Conservation (phyloP, 352 stramenopile species). For the Peronospora farinosa region DNA sequence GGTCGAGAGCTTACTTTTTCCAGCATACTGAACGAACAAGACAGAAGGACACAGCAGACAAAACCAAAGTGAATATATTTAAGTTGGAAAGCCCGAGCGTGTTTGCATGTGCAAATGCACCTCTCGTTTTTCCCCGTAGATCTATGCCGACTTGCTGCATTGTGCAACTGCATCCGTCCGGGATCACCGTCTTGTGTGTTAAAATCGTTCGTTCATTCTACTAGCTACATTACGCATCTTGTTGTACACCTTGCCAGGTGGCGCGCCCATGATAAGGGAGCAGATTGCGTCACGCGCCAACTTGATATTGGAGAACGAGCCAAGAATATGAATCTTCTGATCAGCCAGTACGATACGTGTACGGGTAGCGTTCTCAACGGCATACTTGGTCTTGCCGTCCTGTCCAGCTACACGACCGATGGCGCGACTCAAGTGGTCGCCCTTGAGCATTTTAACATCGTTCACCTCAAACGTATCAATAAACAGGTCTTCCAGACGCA, state of each 20-base stretch:
- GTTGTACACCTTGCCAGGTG: constrained; percentile 99
- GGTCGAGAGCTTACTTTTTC: background rate
- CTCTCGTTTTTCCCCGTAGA: constrained; percentile 8
- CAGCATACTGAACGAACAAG: constrained; percentile 1
- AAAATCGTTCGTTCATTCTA: constrained; percentile 96
- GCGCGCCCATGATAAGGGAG: constrained; percentile 93
- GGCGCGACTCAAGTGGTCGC: constrained; percentile 97
- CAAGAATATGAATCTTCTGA: constrained; percentile 97
- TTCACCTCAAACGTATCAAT: constrained; percentile 98
- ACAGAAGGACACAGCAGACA: constrained; percentile 11
- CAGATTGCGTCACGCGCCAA: constrained; percentile 90
- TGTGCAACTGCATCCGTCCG: constrained; percentile 1
- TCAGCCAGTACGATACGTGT: constrained; percentile 98
- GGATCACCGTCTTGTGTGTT: constrained; percentile 25
- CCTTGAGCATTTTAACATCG: constrained; percentile 95
- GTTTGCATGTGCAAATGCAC: background rate
- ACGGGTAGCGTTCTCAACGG: constrained; percentile 99
- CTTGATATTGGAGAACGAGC: constrained; percentile 98
- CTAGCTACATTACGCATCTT: constrained; percentile 99
- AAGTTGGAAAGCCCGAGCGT: constrained; percentile 18
- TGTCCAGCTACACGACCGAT: constrained; percentile 98
- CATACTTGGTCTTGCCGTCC: constrained; percentile 98
- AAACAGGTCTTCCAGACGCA: constrained; percentile 98
- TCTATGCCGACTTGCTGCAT: constrained; percentile 8
- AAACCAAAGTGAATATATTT: constrained; percentile 58